Evolutionary conservation across 306 rosid genomes (phyloP), one percentile per base, ranked within the genome.

Genomic region (Acmispon strigosus): DNA sequence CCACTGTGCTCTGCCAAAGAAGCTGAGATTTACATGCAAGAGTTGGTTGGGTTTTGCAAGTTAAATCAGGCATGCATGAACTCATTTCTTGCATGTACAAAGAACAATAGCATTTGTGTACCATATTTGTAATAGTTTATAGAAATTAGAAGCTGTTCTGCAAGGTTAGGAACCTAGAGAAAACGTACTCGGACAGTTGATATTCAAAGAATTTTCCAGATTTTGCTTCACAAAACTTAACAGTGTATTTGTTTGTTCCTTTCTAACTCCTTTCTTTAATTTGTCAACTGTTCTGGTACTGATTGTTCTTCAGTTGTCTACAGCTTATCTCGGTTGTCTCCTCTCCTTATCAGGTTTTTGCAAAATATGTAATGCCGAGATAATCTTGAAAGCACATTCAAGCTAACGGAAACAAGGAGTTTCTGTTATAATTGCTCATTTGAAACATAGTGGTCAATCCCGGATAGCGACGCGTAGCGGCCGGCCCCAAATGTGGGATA

Each of bases 1-100:
- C 62, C 19, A 14, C 49, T 14, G 17, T 55, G 29, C 36, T 11
- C 45, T 57, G 74, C 80, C 22, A 10, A 63, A 74, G 72, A 48
- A 74, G 49, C 70, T 62, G 65, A 56, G 19, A 60, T 17, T 16
- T 66, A 34, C 56, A 42, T 55, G 63, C 34, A 22, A 8, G 44
- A 10, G 63, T 13, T 22, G 61, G 54, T 39, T 13, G 42, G 70
- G 22, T 52, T 36, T 54, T 60, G 61, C 19, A 60, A 60, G 48
- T 20, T 58, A 17, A 67, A 58, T 55, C 17, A 53, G 77, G 57
- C 69, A 22, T 64, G 58, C 62, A 27, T 76, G 45, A 20, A 60
- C 20, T 72, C 10, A 43, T 49, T 62, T 51, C 13, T 76, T 5
- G 32, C 56, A 41, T 69, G 81, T 62, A 56, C 71, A 76, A 66